Conservation (phyloP, 495 filamentous ascomycete species). For the Aspergillus bertholletiae region DNA sequence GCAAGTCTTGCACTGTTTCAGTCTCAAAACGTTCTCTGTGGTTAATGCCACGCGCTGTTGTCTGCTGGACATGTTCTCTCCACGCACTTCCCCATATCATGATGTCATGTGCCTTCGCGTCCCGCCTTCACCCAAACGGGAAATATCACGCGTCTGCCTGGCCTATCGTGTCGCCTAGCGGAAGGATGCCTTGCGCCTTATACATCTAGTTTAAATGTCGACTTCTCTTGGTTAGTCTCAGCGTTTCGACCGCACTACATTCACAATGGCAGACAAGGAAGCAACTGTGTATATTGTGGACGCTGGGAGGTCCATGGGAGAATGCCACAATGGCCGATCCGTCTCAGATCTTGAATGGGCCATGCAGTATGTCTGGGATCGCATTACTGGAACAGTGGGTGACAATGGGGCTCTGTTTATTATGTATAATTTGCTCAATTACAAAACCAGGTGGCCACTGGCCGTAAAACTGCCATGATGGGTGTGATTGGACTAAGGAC, state of each 20-base stretch:
- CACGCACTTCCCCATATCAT: constrained; percentile 13
- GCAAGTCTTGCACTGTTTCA: not conserved
- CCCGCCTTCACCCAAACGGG: constrained; percentile 30
- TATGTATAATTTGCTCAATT: not conserved
- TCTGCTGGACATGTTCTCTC: too few relatives aligned
- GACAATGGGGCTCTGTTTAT: not conserved
- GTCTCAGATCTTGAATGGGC: constrained; percentile 84
- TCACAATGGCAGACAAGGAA: constrained; percentile 86
- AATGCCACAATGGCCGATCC: constrained; percentile 65
- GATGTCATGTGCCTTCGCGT: constrained; percentile 47
- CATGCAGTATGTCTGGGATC: constrained; percentile 96
- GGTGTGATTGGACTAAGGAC: constrained; percentile 83
- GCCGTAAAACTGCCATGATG: constrained; percentile 73
- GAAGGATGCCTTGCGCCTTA: constrained; percentile 10
- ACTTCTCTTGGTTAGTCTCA: not conserved
- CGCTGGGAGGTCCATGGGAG: constrained; percentile 77
- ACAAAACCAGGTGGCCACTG: constrained; percentile 61
- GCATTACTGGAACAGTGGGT: constrained; percentile 73
- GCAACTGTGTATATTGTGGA: constrained; percentile 91
- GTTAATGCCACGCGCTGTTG: not conserved
- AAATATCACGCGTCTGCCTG: constrained; percentile 49
- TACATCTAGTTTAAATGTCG: not conserved
- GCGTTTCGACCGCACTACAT: constrained; percentile 1
- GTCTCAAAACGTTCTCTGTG: not conserved
- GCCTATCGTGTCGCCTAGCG: constrained; percentile 6